Conservation (phyloP, 176 grass and related monocot genomes). For the Lolium multiflorum region DNA sequence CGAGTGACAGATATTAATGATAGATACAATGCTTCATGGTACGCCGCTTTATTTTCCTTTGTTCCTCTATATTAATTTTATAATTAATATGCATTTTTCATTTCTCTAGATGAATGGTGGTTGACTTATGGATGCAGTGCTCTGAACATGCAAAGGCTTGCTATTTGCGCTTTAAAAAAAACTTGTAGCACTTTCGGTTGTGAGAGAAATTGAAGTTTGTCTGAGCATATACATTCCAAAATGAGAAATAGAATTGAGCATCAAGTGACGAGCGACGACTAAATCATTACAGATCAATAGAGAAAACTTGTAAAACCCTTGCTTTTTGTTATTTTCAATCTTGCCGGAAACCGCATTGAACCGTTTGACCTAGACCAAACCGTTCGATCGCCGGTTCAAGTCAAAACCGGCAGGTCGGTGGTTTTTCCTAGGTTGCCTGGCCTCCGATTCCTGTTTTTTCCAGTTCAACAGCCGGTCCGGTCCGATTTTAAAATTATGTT, state of each 20-base stretch:
- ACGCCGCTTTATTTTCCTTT: not conserved
- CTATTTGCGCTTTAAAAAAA: conserved; percentile 5
- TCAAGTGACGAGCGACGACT: not conserved
- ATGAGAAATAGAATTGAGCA: not conserved
- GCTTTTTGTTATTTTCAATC: no score
- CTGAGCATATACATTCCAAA: not conserved
- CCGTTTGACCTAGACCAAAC: no score
- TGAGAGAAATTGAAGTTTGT: no score
- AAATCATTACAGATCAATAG: no score
- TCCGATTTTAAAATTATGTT: no score
- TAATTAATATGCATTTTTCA: not conserved
- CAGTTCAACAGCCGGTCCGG: no score
- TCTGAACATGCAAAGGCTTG: not conserved
- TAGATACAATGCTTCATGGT: not conserved
- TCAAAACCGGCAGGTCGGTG: no score
- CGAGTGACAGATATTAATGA: not conserved
- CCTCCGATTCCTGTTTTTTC: no score
- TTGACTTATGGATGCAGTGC: conserved; percentile 15
- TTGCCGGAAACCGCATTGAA: no score
- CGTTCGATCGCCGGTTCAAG: no score
- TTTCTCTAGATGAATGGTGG: conserved; percentile 14
- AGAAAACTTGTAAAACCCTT: no score
- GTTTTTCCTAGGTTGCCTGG: no score
- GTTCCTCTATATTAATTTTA: not conserved
- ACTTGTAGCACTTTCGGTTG: not conserved